These are phyloP conservation scores for Circinella minor DNA, from an alignment of 371 early-diverging fungal genomes.

Conservation along the genomic window DNA sequence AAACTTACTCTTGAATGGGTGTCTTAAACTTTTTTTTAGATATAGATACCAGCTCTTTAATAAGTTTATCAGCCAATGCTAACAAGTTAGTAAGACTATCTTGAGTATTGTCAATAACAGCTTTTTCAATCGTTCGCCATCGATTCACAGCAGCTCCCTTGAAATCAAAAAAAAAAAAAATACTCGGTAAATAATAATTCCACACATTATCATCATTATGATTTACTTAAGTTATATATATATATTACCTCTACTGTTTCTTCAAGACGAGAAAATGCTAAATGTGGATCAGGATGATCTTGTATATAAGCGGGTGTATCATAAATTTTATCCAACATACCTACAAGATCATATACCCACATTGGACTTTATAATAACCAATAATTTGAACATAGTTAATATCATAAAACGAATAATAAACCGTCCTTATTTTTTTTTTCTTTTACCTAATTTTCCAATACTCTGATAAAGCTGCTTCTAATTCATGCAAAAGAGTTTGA, in stretches of 20 bases:
- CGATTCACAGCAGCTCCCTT: conserved; percentile 58
- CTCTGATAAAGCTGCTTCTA: conserved; percentile 44
- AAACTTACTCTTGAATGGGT: conserved; percentile 45
- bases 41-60: conserved; percentile 46
- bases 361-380: conserved; percentile 31
- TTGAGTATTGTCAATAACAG: conserved; percentile 30
- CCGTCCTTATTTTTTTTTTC: too few species aligned
- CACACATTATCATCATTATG: not conserved
- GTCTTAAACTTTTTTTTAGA: conserved; percentile 47
- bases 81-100: conserved; percentile 41
- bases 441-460: conserved; percentile 52
- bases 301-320: conserved; percentile 54
- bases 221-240: not conserved
- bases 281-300: conserved; percentile 45
- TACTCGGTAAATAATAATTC: not conserved
- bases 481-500: conserved; percentile 37
- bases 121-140: conserved; percentile 50
- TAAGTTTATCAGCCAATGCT: conserved; percentile 51
- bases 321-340: conserved; percentile 52
- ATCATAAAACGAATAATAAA: too few species aligned
- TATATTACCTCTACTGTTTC: conserved; percentile 50
- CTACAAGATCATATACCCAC: conserved; percentile 43
- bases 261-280: conserved; percentile 41
- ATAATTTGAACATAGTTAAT: too few species aligned
- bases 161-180: not conserved